Percentiles rank a stretch among this genome's conserved stretches.
These are phyloP conservation scores for Candida verbasci DNA, from an alignment of 805 yeast species.

Conservation along the genomic window DNA sequence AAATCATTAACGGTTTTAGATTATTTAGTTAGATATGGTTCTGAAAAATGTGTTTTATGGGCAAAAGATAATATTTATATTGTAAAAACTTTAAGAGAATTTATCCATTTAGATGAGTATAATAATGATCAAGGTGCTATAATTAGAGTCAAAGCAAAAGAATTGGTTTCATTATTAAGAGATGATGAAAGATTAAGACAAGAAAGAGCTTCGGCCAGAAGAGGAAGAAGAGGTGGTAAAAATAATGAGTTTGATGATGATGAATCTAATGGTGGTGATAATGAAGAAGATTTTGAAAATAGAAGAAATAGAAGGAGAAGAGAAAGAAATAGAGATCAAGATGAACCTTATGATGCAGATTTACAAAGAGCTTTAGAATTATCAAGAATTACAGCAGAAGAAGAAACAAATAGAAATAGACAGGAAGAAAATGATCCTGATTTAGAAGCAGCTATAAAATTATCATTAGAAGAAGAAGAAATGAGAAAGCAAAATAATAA, in stretches of 20 bases:
- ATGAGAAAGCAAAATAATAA: constrained; percentile 49
- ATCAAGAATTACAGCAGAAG: constrained; percentile 76
- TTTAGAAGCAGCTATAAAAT: constrained; percentile 61
- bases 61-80: constrained; percentile 82
- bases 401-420: constrained; percentile 55
- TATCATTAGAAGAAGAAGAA: constrained; percentile 76
- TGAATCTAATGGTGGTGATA: constrained; percentile 9
- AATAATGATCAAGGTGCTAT: constrained; percentile 86
- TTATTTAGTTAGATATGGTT: constrained; percentile 78
- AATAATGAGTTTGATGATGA: constrained; percentile 3
- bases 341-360: constrained; percentile 63
- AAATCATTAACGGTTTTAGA: constrained; percentile 88
- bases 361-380: constrained; percentile 76
- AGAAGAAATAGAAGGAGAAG: constrained; percentile 21
- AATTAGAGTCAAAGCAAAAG: constrained; percentile 84
- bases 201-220: constrained; percentile 52
- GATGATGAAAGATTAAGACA: constrained; percentile 77
- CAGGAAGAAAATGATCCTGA: constrained; percentile 50
- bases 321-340: constrained; percentile 16
- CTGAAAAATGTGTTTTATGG: constrained; percentile 89
- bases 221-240: constrained; percentile 11
- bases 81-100: constrained; percentile 86
- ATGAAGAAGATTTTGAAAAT: constrained; percentile 28
- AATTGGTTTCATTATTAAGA: constrained; percentile 69
- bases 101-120: constrained; percentile 72